Percentiles rank a stretch among this genome's conserved stretches.
Evolutionary conservation across 306 rosid genomes (phyloP).

Genomic region (Begonia fuchsioides): DNA sequence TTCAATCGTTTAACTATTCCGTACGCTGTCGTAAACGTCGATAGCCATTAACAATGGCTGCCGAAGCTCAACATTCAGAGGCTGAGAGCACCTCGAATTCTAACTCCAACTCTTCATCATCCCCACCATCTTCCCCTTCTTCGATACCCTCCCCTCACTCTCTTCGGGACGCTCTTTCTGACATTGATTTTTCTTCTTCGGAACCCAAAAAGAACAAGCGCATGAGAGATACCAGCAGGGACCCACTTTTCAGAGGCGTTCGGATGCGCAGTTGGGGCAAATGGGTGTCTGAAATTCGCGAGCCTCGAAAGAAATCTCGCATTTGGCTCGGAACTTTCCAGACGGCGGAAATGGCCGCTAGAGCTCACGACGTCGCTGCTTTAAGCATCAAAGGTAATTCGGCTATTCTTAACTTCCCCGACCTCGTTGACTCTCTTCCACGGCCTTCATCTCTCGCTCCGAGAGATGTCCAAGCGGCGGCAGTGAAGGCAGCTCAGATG

Average conservation of each 20-base stretch:
- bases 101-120: slow-evolving; percentile 14
- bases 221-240: slow-evolving; percentile 39
- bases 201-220: slow-evolving; percentile 23
- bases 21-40: too few species aligned
- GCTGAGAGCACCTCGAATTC: slow-evolving; percentile 30
- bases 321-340: slow-evolving; percentile 96
- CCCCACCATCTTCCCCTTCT: slow-evolving; percentile 17
- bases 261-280: slow-evolving; percentile 95
- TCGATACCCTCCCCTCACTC: slow-evolving; percentile 8
- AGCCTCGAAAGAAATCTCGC: slow-evolving; percentile 88
- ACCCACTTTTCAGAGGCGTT: slow-evolving; percentile 65
- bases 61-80: slow-evolving; percentile 20
- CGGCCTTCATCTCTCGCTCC: slow-evolving; percentile 69
- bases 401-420: slow-evolving; percentile 86
- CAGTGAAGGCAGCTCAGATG: slow-evolving; percentile 79
- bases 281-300: slow-evolving; percentile 98
- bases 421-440: slow-evolving; percentile 48
- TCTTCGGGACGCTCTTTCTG: too few species aligned
- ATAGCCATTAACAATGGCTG: slow-evolving; percentile 12
- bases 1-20: too few species aligned
- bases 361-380: slow-evolving; percentile 97
- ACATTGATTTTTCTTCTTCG: too few species aligned
- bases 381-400: slow-evolving; percentile 68
- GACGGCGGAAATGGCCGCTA: slow-evolving; percentile 84
- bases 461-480: slow-evolving; percentile 82